phyloP scores from a whole-genome alignment of 2,329 filamentous ascomycete genomes.

The Ophiostoma ulmi region DNA sequence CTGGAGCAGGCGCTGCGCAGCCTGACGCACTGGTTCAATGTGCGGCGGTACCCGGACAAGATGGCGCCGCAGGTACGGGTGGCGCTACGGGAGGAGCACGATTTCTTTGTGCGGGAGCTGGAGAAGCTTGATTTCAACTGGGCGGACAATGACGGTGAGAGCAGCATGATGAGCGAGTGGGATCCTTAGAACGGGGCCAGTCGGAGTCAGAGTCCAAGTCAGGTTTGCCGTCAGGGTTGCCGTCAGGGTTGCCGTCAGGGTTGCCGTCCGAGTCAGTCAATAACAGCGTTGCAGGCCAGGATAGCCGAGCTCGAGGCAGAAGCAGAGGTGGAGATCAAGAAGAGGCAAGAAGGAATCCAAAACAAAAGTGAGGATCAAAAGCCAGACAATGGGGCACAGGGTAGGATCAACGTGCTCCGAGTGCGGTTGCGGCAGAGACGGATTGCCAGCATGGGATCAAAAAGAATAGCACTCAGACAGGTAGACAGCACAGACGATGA shows the following conservation, averaged over 20 bases:
- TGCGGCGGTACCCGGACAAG: slow-evolving; percentile 72
- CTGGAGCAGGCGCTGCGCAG: slow-evolving; percentile 85
- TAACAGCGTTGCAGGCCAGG: not conserved
- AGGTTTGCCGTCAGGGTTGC: too few species aligned
- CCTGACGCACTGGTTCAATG: slow-evolving; percentile 91
- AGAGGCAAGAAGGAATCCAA: too few species aligned
- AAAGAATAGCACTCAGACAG: not conserved
- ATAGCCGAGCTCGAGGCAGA: not conserved
- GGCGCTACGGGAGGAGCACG: slow-evolving; percentile 65
- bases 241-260: too few species aligned
- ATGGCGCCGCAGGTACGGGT: slow-evolving; percentile 58
- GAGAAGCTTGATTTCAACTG: slow-evolving; percentile 58
- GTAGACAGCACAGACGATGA: not conserved
- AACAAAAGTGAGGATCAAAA: not conserved
- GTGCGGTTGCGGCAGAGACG: not conserved
- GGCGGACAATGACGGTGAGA: slow-evolving; percentile 37
- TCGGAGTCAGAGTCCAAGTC: not conserved
- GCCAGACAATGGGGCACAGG: not conserved
- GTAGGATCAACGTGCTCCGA: not conserved
- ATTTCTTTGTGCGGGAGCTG: slow-evolving; percentile 73
- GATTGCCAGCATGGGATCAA: not conserved
- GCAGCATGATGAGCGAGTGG: slow-evolving; percentile 30
- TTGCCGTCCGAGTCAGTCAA: not conserved
- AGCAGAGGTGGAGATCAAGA: not conserved
- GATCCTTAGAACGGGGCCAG: slow-evolving; percentile 18